A percentile compares a stretch with the other conserved stretches of the same genome.
Evolutionary conservation across 2,329 filamentous ascomycete species (phyloP).

Genomic region (Dothistroma septosporum): DNA sequence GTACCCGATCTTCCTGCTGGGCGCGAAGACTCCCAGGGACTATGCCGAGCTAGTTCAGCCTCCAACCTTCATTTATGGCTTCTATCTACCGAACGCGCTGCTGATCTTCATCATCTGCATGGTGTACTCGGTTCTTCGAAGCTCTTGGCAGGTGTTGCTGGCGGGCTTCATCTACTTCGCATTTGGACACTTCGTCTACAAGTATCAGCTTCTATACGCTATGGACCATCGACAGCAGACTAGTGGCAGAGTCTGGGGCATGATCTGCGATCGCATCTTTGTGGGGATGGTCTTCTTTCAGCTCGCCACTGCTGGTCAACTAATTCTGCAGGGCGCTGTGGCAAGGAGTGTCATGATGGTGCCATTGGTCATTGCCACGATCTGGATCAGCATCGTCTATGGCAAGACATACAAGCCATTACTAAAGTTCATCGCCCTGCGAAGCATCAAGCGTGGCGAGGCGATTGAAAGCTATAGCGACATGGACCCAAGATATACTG

Average conservation of each 20-base stretch:
- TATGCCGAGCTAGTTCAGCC: constrained; percentile 77
- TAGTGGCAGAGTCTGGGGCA: constrained; percentile 89
- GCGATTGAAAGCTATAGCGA: constrained; percentile 28
- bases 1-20: constrained; percentile 74
- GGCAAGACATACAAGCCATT: constrained; percentile 77
- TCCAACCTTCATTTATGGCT: constrained; percentile 88
- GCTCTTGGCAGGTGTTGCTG: constrained; percentile 75
- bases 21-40: constrained; percentile 83
- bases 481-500: constrained; percentile 30
- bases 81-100: constrained; percentile 88
- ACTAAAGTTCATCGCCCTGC: constrained; percentile 85
- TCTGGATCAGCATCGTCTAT: constrained; percentile 88
- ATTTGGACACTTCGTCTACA: constrained; percentile 84
- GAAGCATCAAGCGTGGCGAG: constrained; percentile 69
- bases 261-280: constrained; percentile 90
- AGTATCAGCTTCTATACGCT: constrained; percentile 94
- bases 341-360: constrained; percentile 67
- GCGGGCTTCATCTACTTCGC: constrained; percentile 78
- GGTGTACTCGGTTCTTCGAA: constrained; percentile 82
- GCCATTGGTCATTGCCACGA: constrained; percentile 71
- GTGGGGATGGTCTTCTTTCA: constrained; percentile 86
- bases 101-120: constrained; percentile 92
- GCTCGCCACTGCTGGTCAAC: constrained; percentile 80
- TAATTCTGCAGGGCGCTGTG: constrained; percentile 71
- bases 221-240: constrained; percentile 97